Conservation (phyloP, 2,329 filamentous ascomycete species). For the Penicillium crustosum region DNA sequence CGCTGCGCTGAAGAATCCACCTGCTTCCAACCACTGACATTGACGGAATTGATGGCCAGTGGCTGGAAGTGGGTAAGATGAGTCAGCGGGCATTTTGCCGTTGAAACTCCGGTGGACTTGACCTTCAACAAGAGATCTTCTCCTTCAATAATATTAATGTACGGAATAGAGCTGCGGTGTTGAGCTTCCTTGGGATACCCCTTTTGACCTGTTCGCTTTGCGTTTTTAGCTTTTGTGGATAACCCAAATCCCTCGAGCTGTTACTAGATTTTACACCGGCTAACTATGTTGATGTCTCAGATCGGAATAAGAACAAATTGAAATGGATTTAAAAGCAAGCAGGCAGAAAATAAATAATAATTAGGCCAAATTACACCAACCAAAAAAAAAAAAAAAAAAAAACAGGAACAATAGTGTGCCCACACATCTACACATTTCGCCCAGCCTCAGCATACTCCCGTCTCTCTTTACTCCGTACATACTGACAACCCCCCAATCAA, state of each 20-base stretch:
- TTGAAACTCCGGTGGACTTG: too few species aligned
- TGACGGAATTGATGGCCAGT: not conserved
- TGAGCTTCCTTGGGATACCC: too few species aligned
- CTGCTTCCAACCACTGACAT: not conserved
- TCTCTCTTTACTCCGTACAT: not conserved
- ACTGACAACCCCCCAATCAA: not conserved
- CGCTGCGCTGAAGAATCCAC: not conserved
- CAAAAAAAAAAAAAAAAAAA: too few species aligned
- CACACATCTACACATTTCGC: not conserved
- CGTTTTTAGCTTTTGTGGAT: not conserved
- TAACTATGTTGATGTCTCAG: not conserved
- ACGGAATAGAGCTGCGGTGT: not conserved
- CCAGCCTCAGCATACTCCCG: not conserved
- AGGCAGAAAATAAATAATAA: not conserved
- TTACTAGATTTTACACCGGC: not conserved
- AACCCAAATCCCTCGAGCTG: not conserved
- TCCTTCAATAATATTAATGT: too few species aligned
- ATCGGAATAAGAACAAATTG: not conserved
- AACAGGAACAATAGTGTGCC: not conserved
- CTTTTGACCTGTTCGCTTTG: too few species aligned
- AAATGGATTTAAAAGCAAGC: not conserved
- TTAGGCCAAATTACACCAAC: not conserved
- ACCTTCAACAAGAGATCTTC: too few species aligned
- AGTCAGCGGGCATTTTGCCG: not conserved
- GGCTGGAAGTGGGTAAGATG: not conserved